Conservation (phyloP, 768 basidiomycete species). For the Termitomyces sp. region DNA sequence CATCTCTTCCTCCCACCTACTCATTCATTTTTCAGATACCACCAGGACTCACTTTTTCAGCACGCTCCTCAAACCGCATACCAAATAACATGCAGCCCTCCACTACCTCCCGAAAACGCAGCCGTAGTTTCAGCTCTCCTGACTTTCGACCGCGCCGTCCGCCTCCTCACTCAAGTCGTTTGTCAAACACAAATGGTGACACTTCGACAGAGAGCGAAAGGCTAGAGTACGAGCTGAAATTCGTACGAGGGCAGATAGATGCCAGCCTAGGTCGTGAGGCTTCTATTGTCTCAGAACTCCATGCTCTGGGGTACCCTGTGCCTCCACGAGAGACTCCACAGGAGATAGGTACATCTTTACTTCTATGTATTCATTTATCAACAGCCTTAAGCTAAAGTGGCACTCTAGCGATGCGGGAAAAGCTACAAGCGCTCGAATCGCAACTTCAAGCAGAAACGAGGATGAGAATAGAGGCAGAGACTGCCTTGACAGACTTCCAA, state of each 20-base stretch:
- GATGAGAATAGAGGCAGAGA: conserved; percentile 40
- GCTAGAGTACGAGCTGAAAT: conserved; percentile 23
- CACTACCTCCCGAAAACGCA: conserved; percentile 8
- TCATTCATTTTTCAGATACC: conserved; percentile 1
- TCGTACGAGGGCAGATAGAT: conserved; percentile 24
- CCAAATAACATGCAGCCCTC: background rate
- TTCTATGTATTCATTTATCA: background rate
- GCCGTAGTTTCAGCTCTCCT: conserved; percentile 4
- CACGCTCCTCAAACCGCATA: background rate
- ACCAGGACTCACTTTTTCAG: conserved; percentile 6
- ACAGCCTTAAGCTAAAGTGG: background rate
- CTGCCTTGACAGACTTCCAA: conserved; percentile 40
- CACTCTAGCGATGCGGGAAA: conserved; percentile 20
- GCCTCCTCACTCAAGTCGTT: background rate
- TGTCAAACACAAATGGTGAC: background rate
- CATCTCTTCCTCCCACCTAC: background rate
- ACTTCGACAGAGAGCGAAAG: conserved; percentile 8
- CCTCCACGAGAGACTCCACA: conserved; percentile 1
- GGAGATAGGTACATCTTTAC: conserved; percentile 6
- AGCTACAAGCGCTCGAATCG: conserved; percentile 25
- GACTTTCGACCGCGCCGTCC: background rate
- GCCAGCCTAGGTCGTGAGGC: conserved; percentile 21
- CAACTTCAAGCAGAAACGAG: conserved; percentile 35
- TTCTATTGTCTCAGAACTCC: conserved; percentile 23
- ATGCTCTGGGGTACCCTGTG: conserved; percentile 12